Evolutionary conservation across 331 rosid genomes (phyloP).

Genomic region (Dryas integrifolia): DNA sequence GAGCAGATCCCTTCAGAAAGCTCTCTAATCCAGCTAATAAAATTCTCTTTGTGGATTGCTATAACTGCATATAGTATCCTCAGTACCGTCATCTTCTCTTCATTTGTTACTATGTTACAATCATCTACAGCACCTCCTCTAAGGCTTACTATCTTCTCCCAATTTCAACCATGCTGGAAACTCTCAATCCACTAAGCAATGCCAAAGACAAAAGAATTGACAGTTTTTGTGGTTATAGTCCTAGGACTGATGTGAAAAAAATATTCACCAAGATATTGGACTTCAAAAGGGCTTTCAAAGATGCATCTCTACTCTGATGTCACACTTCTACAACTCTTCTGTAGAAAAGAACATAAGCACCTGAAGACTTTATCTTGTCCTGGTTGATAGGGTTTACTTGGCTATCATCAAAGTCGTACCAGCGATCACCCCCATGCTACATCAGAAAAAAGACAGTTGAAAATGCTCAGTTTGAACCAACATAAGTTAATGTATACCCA

Average conservation of each 20-base stretch:
- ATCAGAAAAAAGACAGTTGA: conserved; percentile 28
- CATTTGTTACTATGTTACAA: conserved; percentile 37
- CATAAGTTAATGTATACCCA: not conserved
- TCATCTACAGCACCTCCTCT: conserved; percentile 36
- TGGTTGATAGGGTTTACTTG: conserved; percentile 66
- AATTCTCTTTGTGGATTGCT: conserved; percentile 19
- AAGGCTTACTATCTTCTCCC: conserved; percentile 25
- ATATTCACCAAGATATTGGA: conserved; percentile 10
- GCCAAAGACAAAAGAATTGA: conserved; percentile 40
- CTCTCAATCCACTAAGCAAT: conserved; percentile 29
- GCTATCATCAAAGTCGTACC: conserved; percentile 96
- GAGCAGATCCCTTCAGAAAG: conserved; percentile 27
- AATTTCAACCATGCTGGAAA: conserved; percentile 27
- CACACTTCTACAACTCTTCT: conserved; percentile 62
- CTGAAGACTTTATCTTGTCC: conserved; percentile 93
- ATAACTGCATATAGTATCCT: conserved; percentile 40
- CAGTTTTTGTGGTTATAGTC: conserved; percentile 33
- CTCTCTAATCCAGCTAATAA: conserved; percentile 7
- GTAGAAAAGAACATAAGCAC: conserved; percentile 97
- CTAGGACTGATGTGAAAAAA: conserved; percentile 37
- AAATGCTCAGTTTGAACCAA: conserved; percentile 27
- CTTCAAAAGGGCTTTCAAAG: conserved; percentile 32
- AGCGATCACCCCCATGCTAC: conserved; percentile 89
- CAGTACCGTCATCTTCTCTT: conserved; percentile 32
- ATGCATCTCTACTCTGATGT: conserved; percentile 33